A percentile compares a stretch with the other conserved stretches of the same genome.
Evolutionary conservation across 208 protist genomes (phyloP).

Genomic region (Wallacemonas sp.): DNA sequence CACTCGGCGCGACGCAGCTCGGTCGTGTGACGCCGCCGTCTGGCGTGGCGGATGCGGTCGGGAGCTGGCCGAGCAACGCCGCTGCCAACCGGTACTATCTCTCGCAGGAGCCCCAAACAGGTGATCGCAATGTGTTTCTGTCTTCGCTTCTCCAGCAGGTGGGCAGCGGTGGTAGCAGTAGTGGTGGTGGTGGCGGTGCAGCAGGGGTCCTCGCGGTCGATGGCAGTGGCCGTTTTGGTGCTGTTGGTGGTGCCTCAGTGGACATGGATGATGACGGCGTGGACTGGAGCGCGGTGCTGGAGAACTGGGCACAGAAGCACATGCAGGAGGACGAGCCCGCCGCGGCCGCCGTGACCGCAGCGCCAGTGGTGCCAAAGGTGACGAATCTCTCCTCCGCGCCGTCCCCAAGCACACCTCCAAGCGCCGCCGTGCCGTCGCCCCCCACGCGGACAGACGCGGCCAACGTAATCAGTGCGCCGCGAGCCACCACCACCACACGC

Average conservation of each 20-base stretch:
- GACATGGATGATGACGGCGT: constrained; percentile 13
- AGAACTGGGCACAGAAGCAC: constrained; percentile 30
- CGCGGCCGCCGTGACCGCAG: not conserved
- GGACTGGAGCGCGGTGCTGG: constrained; percentile 37
- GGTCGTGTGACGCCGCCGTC: constrained; percentile 7
- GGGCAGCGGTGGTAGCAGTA: constrained; percentile 18
- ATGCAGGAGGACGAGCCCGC: constrained; percentile 19
- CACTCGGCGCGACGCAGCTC: constrained; percentile 1
- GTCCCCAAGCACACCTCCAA: not conserved
- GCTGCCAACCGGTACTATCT: constrained; percentile 18
- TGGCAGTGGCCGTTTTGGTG: constrained; percentile 15
- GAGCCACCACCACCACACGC: not conserved
- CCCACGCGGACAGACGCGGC: too few relatives aligned
- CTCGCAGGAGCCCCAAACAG: constrained; percentile 12
- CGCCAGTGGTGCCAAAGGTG: too few relatives aligned
- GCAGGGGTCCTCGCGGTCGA: too few relatives aligned
- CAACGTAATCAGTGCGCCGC: not conserved
- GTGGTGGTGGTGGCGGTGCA: constrained; percentile 15
- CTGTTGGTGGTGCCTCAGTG: not conserved
- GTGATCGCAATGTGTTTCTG: constrained; percentile 25
- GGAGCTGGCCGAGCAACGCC: constrained; percentile 3
- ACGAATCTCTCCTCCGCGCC: too few relatives aligned
- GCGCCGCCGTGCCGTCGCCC: not conserved
- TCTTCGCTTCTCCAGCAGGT: constrained; percentile 21
- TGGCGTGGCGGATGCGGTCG: constrained; percentile 1